Percentiles rank a stretch among this genome's conserved stretches.
phyloP scores from a whole-genome alignment of 257 asterid genomes.

The Ocimum tenuiflorum region DNA sequence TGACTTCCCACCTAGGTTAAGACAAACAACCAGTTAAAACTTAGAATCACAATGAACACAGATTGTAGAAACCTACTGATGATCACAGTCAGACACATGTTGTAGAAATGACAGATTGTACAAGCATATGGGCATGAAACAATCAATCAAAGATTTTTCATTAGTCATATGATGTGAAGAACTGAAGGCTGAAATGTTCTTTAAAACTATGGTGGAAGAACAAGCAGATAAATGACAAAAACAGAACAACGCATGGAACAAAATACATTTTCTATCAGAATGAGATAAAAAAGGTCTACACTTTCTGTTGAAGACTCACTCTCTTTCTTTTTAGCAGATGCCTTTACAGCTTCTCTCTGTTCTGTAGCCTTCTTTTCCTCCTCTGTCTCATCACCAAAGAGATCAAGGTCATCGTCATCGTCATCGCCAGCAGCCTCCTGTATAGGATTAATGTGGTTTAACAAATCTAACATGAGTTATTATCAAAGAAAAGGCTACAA shows the following conservation, averaged over 20 bases:
- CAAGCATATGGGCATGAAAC: background rate
- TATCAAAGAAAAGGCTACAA: no score
- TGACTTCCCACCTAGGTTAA: slow-evolving; percentile 82
- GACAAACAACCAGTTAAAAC: background rate
- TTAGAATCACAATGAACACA: background rate
- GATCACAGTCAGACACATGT: background rate
- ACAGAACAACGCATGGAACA: background rate
- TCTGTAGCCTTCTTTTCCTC: slow-evolving; percentile 97
- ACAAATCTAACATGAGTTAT: no score
- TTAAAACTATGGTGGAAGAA: background rate
- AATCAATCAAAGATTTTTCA: background rate
- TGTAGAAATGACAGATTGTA: background rate
- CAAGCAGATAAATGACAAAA: background rate
- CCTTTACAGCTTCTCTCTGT: slow-evolving; percentile 71
- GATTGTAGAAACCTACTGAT: background rate
- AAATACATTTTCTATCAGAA: background rate
- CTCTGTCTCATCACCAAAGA: slow-evolving; percentile 94
- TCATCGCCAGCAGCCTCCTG: slow-evolving; percentile 49
- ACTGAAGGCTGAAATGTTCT: background rate
- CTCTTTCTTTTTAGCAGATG: slow-evolving; percentile 88
- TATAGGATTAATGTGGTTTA: background rate
- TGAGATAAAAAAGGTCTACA: no score
- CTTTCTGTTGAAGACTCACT: slow-evolving; percentile 38
- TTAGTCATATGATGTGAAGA: background rate
- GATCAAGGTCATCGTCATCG: slow-evolving; percentile 83